Percentiles rank a stretch among this genome's conserved stretches.
phyloP scores from a whole-genome alignment of 192 early-diverging fungal species.

The Podila horticola region DNA sequence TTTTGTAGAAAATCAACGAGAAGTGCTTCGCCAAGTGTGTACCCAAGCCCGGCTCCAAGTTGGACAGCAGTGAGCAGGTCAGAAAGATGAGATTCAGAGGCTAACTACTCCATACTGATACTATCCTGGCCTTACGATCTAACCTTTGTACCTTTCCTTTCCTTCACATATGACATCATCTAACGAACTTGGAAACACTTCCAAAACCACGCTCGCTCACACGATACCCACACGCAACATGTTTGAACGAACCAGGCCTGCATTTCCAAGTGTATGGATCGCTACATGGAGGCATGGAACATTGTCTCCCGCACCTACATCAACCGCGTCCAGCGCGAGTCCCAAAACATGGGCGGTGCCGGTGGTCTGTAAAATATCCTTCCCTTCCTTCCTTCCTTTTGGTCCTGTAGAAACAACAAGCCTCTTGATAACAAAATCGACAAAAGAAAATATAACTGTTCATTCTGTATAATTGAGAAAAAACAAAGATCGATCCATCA shows the following conservation, averaged over 20 bases:
- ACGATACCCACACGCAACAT: too few relatives aligned
- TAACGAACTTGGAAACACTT: too few relatives aligned
- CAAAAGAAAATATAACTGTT: too few relatives aligned
- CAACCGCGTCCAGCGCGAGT: constrained; percentile 76
- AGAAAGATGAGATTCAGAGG: background rate
- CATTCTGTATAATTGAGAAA: background rate
- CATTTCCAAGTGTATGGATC: constrained; percentile 81
- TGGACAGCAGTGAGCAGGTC: constrained; percentile 78
- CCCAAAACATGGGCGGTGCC: constrained; percentile 51
- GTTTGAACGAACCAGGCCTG: background rate
- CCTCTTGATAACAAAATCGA: too few relatives aligned
- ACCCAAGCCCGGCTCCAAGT: constrained; percentile 73
- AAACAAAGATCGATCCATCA: background rate
- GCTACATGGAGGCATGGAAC: constrained; percentile 92
- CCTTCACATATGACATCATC: too few relatives aligned
- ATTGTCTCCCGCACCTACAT: constrained; percentile 81
- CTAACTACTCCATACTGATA: background rate
- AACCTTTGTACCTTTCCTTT: background rate
- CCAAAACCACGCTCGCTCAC: too few relatives aligned
- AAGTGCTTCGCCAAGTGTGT: constrained; percentile 91
- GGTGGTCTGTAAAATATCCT: constrained; percentile 1
- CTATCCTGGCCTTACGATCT: background rate
- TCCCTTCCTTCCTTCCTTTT: too few relatives aligned
- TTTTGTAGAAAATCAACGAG: constrained; percentile 82
- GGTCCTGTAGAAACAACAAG: too few relatives aligned